phyloP scores from a whole-genome alignment of 805 yeast species.

The Ogataea trehaloabstinens region DNA sequence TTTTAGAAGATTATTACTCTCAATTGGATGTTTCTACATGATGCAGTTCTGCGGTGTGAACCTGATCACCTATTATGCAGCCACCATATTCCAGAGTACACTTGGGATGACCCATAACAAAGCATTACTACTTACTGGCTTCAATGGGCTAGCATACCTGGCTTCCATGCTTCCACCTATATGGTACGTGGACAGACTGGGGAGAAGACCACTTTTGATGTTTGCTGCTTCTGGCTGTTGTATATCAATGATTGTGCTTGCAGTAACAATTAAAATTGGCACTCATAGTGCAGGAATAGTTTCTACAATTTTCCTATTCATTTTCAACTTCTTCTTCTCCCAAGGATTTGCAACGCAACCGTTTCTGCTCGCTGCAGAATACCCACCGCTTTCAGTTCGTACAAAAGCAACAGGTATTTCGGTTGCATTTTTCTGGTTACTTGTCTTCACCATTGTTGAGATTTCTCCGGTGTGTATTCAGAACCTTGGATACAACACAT shows the following conservation, averaged over 20 bases:
- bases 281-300: conserved; percentile 41
- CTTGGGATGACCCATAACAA: conserved; percentile 55
- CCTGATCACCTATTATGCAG: conserved; percentile 67
- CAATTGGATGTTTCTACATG: conserved; percentile 55
- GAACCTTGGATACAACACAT: conserved; percentile 58
- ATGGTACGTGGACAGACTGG: conserved; percentile 44
- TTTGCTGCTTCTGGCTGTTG: conserved; percentile 35
- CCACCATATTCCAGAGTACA: conserved; percentile 56
- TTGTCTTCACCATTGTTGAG: conserved; percentile 46
- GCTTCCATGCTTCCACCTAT: conserved; percentile 55
- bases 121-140: conserved; percentile 52
- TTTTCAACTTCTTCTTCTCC: conserved; percentile 46
- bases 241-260: conserved; percentile 42
- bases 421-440: conserved; percentile 71
- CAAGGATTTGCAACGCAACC: conserved; percentile 48
- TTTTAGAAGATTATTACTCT: conserved; percentile 43
- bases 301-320: conserved; percentile 46
- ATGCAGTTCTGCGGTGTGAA: conserved; percentile 67
- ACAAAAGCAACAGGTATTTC: conserved; percentile 64
- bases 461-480: conserved; percentile 47
- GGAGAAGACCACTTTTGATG: conserved; percentile 37
- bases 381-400: conserved; percentile 48
- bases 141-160: conserved; percentile 45
- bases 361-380: conserved; percentile 59
- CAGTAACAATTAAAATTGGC: conserved; percentile 27